Conservation (phyloP, 2,329 filamentous ascomycete species). For the Teratosphaeriaceae sp. region DNA sequence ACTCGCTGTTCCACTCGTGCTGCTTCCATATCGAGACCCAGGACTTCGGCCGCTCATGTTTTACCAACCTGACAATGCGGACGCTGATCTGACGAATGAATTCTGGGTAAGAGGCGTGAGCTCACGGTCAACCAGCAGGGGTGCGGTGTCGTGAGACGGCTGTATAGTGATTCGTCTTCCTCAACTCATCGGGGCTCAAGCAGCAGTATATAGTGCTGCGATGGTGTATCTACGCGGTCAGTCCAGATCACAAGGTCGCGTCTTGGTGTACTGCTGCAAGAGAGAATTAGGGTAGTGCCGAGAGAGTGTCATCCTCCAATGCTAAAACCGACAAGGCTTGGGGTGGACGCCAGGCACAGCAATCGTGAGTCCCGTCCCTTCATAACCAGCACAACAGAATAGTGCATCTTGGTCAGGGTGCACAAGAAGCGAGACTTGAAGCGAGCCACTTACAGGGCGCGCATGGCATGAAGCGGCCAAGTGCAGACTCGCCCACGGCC, state of each 20-base stretch:
- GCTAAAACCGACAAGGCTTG: not conserved
- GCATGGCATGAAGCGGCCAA: too few relatives aligned
- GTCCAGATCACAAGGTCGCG: too few relatives aligned
- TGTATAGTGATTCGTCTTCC: too few relatives aligned
- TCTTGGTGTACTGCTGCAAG: not conserved
- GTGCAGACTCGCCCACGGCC: too few relatives aligned
- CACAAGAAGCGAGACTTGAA: not conserved
- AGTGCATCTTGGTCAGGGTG: not conserved
- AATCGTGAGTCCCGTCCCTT: not conserved
- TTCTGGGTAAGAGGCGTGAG: too few relatives aligned
- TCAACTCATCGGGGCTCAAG: too few relatives aligned
- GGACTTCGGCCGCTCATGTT: conserved; percentile 3
- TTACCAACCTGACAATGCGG: not conserved
- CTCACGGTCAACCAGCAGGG: too few relatives aligned
- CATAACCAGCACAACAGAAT: not conserved
- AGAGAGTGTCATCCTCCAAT: not conserved
- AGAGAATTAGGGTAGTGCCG: not conserved
- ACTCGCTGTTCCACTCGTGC: not conserved
- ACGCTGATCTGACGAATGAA: not conserved
- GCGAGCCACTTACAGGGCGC: not conserved
- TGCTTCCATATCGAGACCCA: not conserved
- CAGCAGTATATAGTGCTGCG: not conserved
- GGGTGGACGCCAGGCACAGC: not conserved
- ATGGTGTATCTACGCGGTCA: too few relatives aligned
- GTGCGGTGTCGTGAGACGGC: too few relatives aligned